Percentiles rank a stretch among this genome's conserved stretches.
Evolutionary conservation across 2,329 filamentous ascomycete species (phyloP).

Genomic region (Trichoderma sp.): DNA sequence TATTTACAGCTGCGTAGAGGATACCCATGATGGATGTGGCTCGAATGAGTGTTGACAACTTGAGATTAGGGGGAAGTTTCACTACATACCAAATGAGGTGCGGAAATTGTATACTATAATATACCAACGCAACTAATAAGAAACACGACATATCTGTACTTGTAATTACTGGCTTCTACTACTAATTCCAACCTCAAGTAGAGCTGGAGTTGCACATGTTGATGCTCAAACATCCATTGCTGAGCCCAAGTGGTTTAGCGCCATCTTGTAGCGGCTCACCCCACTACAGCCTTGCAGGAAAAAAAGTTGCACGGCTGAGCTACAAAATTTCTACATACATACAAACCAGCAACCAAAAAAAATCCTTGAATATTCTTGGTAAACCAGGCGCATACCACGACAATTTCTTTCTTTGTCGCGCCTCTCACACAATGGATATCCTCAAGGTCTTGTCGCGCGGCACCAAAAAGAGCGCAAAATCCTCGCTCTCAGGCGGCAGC

Average conservation of each 20-base stretch:
- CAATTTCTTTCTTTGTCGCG: not conserved
- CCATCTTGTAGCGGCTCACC: constrained; percentile 1
- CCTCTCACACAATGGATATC: constrained; percentile 58
- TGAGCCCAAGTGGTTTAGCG: not conserved
- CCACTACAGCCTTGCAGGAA: constrained; percentile 25
- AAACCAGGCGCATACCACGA: not conserved
- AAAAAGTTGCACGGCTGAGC: constrained; percentile 23
- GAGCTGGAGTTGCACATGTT: not conserved
- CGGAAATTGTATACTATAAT: no score
- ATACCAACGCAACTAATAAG: no score
- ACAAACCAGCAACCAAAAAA: not conserved
- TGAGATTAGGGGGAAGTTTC: not conserved
- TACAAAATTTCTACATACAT: constrained; percentile 22
- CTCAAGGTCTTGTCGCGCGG: constrained; percentile 70
- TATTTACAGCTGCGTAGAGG: not conserved
- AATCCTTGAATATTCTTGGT: not conserved
- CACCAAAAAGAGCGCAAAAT: constrained; percentile 54
- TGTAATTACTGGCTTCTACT: not conserved
- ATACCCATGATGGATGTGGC: not conserved
- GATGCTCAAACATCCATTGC: not conserved
- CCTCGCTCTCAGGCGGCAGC: constrained; percentile 29
- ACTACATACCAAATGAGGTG: no score
- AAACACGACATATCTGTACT: not conserved
- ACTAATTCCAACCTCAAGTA: not conserved
- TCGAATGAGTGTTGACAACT: not conserved